These are phyloP conservation scores for Mycena galericulata DNA, from an alignment of 768 basidiomycete species.

Conservation along the genomic window DNA sequence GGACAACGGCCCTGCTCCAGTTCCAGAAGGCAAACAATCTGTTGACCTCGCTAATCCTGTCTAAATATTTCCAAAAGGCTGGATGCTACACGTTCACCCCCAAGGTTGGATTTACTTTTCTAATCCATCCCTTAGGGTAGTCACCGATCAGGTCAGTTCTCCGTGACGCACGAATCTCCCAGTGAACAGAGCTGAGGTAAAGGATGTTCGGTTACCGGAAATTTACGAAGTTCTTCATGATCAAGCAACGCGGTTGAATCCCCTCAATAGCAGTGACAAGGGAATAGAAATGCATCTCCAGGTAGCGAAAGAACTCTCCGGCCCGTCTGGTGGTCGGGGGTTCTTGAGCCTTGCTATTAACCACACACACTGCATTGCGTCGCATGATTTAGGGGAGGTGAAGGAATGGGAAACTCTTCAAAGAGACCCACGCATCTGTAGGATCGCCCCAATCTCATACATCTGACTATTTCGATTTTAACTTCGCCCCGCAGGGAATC, in stretches of 20 bases:
- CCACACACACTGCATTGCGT: conserved; percentile 61
- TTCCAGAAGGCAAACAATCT: conserved; percentile 26
- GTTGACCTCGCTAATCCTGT: not conserved
- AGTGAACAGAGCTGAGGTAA: not conserved
- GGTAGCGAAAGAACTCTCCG: conserved; percentile 38
- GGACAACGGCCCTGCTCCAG: conserved; percentile 2
- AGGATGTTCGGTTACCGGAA: conserved; percentile 59
- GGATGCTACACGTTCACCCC: conserved; percentile 57
- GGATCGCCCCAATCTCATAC: too few species aligned
- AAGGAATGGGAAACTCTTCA: conserved; percentile 40
- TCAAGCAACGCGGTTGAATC: conserved; percentile 44
- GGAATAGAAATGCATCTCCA: conserved; percentile 60
- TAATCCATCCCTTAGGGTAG: conserved; percentile 51
- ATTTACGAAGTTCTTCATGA: conserved; percentile 44
- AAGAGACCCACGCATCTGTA: conserved; percentile 44
- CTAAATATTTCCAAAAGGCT: conserved; percentile 40
- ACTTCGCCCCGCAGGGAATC: conserved; percentile 48
- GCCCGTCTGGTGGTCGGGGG: conserved; percentile 24
- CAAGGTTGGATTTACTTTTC: conserved; percentile 67
- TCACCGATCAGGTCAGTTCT: conserved; percentile 52
- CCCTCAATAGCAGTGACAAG: conserved; percentile 21
- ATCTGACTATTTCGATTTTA: conserved; percentile 7
- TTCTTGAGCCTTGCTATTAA: conserved; percentile 57
- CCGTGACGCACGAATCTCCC: not conserved
- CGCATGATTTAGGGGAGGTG: conserved; percentile 51